These are phyloP conservation scores for Actinomucor elegans DNA, from an alignment of 371 early-diverging fungal genomes.

Conservation along the genomic window DNA sequence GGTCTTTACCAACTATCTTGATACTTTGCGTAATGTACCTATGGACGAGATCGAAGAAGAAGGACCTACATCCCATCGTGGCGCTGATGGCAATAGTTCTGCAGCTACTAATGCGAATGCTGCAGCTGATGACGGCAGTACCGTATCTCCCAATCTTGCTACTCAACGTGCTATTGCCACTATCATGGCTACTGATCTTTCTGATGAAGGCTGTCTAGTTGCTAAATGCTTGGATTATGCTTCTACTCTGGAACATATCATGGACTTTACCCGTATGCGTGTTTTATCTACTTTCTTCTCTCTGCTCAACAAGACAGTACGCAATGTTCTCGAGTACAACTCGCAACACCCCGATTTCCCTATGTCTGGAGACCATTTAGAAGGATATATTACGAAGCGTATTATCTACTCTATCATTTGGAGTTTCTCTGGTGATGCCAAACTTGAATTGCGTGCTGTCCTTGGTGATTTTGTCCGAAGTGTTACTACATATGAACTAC, in stretches of 20 bases:
- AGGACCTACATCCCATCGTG: conserved; percentile 29
- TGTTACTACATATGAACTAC: conserved; percentile 81
- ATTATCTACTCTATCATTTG: conserved; percentile 86
- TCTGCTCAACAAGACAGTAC: conserved; percentile 85
- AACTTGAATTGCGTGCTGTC: conserved; percentile 70
- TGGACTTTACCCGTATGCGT: conserved; percentile 94
- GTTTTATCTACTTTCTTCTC: conserved; percentile 89
- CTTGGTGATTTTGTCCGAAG: conserved; percentile 85
- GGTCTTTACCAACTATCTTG: conserved; percentile 84
- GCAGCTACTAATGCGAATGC: conserved; percentile 50
- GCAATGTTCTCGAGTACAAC: conserved; percentile 88
- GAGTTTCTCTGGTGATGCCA: conserved; percentile 95
- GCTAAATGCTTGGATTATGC: conserved; percentile 73
- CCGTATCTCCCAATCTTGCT: conserved; percentile 61
- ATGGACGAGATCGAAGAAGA: conserved; percentile 87
- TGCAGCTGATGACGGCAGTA: conserved; percentile 51
- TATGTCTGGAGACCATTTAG: conserved; percentile 75
- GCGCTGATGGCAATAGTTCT: conserved; percentile 1
- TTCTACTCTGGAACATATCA: conserved; percentile 83
- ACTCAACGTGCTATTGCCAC: conserved; percentile 79
- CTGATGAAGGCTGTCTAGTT: conserved; percentile 73
- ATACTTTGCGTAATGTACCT: conserved; percentile 70
- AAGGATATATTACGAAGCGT: conserved; percentile 79
- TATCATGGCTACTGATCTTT: conserved; percentile 73
- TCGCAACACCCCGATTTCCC: conserved; percentile 91